Evolutionary conservation across 108 stramenopile species (phyloP).

Genomic region (Chaetoceros muelleri): DNA sequence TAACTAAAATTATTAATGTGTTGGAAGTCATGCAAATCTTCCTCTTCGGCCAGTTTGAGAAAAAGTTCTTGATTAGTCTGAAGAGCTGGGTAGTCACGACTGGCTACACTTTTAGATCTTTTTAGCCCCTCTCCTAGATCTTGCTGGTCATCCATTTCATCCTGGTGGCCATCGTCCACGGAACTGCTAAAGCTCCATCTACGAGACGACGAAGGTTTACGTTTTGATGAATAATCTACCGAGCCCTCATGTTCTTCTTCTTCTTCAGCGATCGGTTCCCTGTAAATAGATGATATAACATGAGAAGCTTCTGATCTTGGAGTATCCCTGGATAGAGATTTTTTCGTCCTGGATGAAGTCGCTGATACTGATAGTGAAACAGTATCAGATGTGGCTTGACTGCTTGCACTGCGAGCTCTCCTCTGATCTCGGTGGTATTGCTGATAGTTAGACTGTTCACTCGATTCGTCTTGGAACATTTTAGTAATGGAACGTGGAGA

Average conservation of each 20-base stretch:
- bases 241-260: background rate
- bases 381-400: no score
- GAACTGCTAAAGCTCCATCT: background rate
- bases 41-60: background rate
- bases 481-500: background rate
- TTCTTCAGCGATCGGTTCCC: background rate
- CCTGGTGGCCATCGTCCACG: background rate
- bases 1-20: background rate
- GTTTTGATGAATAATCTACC: background rate
- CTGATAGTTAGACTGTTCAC: background rate
- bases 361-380: no score
- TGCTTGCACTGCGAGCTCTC: no score
- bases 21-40: background rate
- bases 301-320: no score
- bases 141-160: no score
- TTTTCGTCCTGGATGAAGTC: no score
- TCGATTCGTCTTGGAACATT: background rate
- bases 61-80: background rate
- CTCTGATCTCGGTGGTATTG: background rate
- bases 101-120: background rate
- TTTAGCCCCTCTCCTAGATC: background rate
- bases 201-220: background rate
- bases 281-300: background rate
- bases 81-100: no score
- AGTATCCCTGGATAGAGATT: no score